Evolutionary conservation across 768 basidiomycete genomes (phyloP), one percentile per base, ranked within the genome.

Genomic region (Lactarius indigo): DNA sequence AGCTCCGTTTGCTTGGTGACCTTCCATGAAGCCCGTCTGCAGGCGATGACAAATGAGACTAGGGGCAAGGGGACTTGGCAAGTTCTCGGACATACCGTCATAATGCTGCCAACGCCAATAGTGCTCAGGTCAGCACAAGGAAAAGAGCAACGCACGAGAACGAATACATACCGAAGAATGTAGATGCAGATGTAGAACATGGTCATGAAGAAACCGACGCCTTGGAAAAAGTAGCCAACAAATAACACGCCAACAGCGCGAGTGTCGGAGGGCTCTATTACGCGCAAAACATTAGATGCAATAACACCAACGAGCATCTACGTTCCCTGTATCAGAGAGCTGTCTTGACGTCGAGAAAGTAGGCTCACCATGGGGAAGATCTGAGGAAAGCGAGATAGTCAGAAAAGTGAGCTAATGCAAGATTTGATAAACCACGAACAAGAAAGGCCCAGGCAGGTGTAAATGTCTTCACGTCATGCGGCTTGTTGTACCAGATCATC

Each of bases 131-230:
- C 35, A 61, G 23, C 41, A 42, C 30, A 7, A 18, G 23, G 2
- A 15, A 30, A 57, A 33, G 69, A 61, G 1, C 42, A 17, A 35
- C 23, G 50, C 23, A 30, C 47, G 37, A 64, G 37, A 54, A 35
- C 37, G 17, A 35, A 44, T 60, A 71, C 78, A n/a, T 56, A 79
- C 77, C 80, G 76, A 58, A 82, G 78, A 59, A 83, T 75, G 65
- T 83, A 83, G 52, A 82, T 81, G 71, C 80, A 80, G 44, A 83
- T 78, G 65, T 83, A 83, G 70, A 82, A 80, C 72, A 81, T 79
- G 13, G 81, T 81, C 76, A 82, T 78, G 74, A 82, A 82, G 74
- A 80, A 81, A 8, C 82, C 81, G 54, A 63, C 17, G 77, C 80
- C 82, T 77, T 83, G 82, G 74, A 83, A 83, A 72, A 81, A 80